phyloP scores from a whole-genome alignment of 768 basidiomycete species.

The Lanmaoa pseudosensibilis region DNA sequence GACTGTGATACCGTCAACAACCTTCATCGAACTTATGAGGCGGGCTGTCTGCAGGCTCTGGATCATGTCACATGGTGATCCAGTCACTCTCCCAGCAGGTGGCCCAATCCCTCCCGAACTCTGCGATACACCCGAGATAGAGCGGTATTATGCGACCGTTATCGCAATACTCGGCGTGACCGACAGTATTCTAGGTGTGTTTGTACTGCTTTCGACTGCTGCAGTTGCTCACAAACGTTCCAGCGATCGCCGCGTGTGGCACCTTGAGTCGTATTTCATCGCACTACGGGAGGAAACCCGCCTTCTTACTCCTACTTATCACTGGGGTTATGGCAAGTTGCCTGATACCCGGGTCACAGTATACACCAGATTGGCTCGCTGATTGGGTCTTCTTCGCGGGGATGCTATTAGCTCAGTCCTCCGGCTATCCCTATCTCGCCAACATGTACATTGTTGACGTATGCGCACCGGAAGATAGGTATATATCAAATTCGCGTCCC shows the following conservation, averaged over 20 bases:
- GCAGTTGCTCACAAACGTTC: background rate
- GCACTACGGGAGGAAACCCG: constrained; percentile 27
- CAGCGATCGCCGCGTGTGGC: constrained; percentile 28
- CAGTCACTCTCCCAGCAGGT: constrained; percentile 5
- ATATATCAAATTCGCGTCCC: background rate
- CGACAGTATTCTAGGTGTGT: constrained; percentile 25
- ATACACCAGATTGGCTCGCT: constrained; percentile 13
- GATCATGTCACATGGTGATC: constrained; percentile 12
- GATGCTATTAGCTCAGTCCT: constrained; percentile 17
- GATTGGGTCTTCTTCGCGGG: constrained; percentile 20
- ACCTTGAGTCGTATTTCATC: constrained; percentile 26
- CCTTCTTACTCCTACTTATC: constrained; percentile 13
- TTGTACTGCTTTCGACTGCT: background rate
- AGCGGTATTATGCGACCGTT: constrained; percentile 22
- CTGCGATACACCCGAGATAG: constrained; percentile 25
- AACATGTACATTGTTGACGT: constrained; percentile 33
- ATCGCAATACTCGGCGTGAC: constrained; percentile 15
- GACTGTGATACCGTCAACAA: constrained; percentile 23
- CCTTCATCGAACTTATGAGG: constrained; percentile 27
- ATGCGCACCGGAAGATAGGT: constrained; percentile 27
- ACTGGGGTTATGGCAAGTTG: constrained; percentile 8
- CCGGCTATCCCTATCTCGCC: constrained; percentile 18
- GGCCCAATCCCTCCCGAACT: constrained; percentile 8
- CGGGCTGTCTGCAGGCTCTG: constrained; percentile 29
- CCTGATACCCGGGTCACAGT: constrained; percentile 20